These are phyloP conservation scores for Marasmius sp. DNA, from an alignment of 1,284 basidiomycete species.

Conservation along the genomic window DNA sequence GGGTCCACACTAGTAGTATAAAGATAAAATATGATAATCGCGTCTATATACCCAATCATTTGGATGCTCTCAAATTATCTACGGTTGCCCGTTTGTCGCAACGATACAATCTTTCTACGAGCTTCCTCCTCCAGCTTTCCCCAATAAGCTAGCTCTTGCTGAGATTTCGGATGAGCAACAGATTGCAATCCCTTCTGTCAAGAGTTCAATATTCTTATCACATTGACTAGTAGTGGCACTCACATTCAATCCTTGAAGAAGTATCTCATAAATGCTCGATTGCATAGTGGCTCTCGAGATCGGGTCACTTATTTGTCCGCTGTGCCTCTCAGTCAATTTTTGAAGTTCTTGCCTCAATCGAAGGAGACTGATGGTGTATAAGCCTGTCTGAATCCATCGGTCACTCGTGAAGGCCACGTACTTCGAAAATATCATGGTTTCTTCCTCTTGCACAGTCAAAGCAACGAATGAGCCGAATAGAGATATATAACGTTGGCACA, in stretches of 20 bases:
- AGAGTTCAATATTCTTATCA: slow-evolving; percentile 5
- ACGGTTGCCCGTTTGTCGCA: slow-evolving; percentile 18
- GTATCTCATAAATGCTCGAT: slow-evolving; percentile 71
- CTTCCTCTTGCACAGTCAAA: slow-evolving; percentile 80
- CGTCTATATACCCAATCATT: background rate
- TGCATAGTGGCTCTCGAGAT: slow-evolving; percentile 68
- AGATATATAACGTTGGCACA: slow-evolving; percentile 69
- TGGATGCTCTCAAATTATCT: background rate
- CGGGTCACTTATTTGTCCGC: slow-evolving; percentile 64
- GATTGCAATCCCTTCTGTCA: slow-evolving; percentile 49
- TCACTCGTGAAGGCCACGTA: slow-evolving; percentile 32
- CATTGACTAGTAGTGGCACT: slow-evolving; percentile 26
- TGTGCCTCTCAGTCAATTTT: slow-evolving; percentile 75
- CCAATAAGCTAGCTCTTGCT: slow-evolving; percentile 61
- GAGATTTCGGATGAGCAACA: slow-evolving; percentile 56
- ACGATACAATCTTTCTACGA: slow-evolving; percentile 51
- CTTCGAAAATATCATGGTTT: slow-evolving; percentile 95
- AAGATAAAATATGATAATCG: background rate
- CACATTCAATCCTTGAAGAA: slow-evolving; percentile 80
- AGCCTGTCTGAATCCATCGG: slow-evolving; percentile 1
- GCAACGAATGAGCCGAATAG: slow-evolving; percentile 81
- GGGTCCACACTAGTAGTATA: background rate
- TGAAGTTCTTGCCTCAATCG: slow-evolving; percentile 85
- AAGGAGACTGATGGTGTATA: slow-evolving; percentile 57
- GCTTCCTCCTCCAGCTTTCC: slow-evolving; percentile 56